Evolutionary conservation across 1,139 yeast genomes (phyloP).

Genomic region (Yamadazyma jaroonii): DNA sequence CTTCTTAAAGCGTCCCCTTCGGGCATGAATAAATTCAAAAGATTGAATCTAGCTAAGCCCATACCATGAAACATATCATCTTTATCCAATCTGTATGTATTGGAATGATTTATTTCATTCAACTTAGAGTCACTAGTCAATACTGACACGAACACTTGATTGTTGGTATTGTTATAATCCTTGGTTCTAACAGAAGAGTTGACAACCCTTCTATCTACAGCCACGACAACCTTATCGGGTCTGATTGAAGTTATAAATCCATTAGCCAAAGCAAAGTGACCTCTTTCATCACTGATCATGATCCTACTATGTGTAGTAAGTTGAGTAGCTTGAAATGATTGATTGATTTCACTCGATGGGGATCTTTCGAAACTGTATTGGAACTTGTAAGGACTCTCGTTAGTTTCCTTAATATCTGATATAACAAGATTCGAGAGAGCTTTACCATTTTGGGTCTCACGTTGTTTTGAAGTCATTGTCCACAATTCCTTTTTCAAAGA

Average conservation of each 20-base stretch:
- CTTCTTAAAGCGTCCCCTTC: constrained; percentile 56
- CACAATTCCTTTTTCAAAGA: constrained; percentile 63
- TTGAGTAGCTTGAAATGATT: constrained; percentile 38
- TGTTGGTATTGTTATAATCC: constrained; percentile 35
- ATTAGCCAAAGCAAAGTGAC: constrained; percentile 70
- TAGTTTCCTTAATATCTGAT: constrained; percentile 24
- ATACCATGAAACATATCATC: constrained; percentile 78
- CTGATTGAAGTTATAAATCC: constrained; percentile 54
- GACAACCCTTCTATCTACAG: constrained; percentile 53
- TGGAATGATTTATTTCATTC: constrained; percentile 3
- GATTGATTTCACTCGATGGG: constrained; percentile 6
- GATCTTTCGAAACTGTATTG: constrained; percentile 49
- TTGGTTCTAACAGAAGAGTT: constrained; percentile 37
- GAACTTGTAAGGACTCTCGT: constrained; percentile 23
- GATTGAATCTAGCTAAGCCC: constrained; percentile 72
- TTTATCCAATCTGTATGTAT: constrained; percentile 66
- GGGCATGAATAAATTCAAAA: constrained; percentile 61
- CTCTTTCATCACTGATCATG: constrained; percentile 74
- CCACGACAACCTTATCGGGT: constrained; percentile 33
- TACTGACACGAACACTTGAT: constrained; percentile 11
- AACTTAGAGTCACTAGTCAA: constrained; percentile 21
- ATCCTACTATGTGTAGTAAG: constrained; percentile 54
- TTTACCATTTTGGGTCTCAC: constrained; percentile 62
- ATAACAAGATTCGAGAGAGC: constrained; percentile 52
- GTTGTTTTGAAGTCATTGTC: constrained; percentile 56